Evolutionary conservation across 768 basidiomycete genomes (phyloP), one percentile per base, ranked within the genome.

Genomic region (Chalciporus piperatus): DNA sequence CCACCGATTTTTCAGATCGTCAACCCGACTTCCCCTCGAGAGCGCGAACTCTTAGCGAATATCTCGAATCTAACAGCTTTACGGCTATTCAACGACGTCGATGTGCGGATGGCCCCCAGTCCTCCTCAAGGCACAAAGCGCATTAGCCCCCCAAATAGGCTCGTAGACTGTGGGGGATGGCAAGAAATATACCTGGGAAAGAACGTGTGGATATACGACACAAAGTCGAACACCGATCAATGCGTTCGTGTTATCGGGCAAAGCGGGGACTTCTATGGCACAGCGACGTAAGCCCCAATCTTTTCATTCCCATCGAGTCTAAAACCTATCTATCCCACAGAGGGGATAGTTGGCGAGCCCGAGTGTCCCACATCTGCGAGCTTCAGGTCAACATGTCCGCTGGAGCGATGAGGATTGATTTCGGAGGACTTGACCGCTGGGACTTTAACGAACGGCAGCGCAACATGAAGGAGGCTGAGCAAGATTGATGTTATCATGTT

Each of bases 331-430:
- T n/a, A 51, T 38, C 27, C 25, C 28, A 9, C 64, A 92, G 89
- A 32, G 89, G 81, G 19, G 89, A 92, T 61, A 92, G 87, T 58
- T 92, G 89, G 88, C 80, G 89, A 17, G 84, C 84, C 11, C 75
- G 83, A 42, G 85, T 76, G 2, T 72, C 82, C 20, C 86, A 87
- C 60, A 79, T 91, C 6, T 79, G 77, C 53, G 88, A 90, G 66
- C 72, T 91, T 33, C 88, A 89, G 59, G 80, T 84, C 59, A 84
- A 79, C 57, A 74, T 89, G 66, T 72, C 76, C 4, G 73, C 73
- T 17, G 77, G 77, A 16, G 78, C 76, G 8, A 77, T 90, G 76
- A 81, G 74, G 51, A 84, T 92, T 28, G 80, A 85, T 61, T 91
- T 92, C 62, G 86, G 86, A 35, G 89, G 87, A 4, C 66, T 84